phyloP scores from a whole-genome alignment of 306 rosid genomes.

The Morella rubra region DNA sequence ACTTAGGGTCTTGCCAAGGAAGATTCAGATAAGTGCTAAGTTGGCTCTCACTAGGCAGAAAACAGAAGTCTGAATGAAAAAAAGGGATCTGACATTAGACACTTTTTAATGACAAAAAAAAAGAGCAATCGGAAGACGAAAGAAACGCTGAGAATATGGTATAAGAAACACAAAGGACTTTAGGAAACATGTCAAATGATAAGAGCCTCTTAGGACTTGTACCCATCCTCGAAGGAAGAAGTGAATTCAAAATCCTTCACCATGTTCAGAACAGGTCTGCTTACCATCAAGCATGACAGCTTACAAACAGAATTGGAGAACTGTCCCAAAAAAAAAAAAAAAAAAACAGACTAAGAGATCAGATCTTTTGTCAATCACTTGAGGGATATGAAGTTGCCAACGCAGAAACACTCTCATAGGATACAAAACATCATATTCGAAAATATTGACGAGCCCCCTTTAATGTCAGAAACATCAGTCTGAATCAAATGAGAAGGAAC shows the following conservation, averaged over 20 bases:
- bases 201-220: not conserved
- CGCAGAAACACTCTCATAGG: conserved; percentile 42
- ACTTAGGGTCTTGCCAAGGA: too few species aligned
- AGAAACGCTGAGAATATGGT: too few species aligned
- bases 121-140: too few species aligned
- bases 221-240: not conserved
- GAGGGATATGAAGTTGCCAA: conserved; percentile 22
- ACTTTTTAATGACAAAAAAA: too few species aligned
- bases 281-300: not conserved
- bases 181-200: conserved; percentile 4
- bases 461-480: conserved; percentile 84
- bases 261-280: not conserved
- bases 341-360: conserved; percentile 2
- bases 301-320: too few species aligned
- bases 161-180: not conserved
- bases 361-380: conserved; percentile 4
- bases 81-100: too few species aligned
- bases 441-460: conserved; percentile 67
- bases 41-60: too few species aligned
- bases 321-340: not conserved
- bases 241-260: not conserved
- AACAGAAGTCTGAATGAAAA: too few species aligned
- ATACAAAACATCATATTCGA: conserved; percentile 92
- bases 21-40: too few species aligned
- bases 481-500: conserved; percentile 88